Base-by-base conservation (phyloP, 2,329 filamentous ascomycete species). In the Colletotrichum sp. region DNA sequence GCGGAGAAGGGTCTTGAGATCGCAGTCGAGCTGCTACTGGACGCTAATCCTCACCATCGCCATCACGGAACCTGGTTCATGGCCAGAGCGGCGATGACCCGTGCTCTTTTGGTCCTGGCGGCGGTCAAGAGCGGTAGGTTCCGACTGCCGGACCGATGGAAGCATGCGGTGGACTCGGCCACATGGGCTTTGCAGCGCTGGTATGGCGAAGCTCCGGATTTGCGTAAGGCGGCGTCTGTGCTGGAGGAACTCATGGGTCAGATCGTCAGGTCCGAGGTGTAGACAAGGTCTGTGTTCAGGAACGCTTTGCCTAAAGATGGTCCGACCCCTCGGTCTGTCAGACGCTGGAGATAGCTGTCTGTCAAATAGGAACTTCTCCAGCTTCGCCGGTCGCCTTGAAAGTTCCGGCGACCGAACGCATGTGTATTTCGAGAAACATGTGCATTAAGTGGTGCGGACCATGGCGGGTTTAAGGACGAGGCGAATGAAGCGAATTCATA, bases 11-110 rank as follows among this genome's bases (percentile, higher is more conserved):
- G 78, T 34, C 32, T 80, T n/a, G 72, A 78, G 30, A 74, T 78
- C 16, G 80, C 78, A 64, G 73, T 78, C 10, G 77, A 76, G 16
- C 52, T 76, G 52, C 76, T 81, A 65, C 63, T 76, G 26, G 70
- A 75, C 52, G 76, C 77, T 61, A 78, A 77, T n/a, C 71, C 78
- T 26, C 79, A 76, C n/a, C 82, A 83, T 65, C 79, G 81, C 21
- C 81, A 83, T 67, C 81, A 83, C 71, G 82, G 82, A 32, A 82
- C 80, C 3, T 83, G 82, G 81, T 77, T 78, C 65, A 76, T 79
- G 59, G 73, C 77, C 55, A 69, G 80, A 67, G 72, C 76, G 58
- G 62, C 78, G 32, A 76, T 80, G 72, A 67, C 71, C 56, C 74
- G 74, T 55, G 73, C 77, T 18, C 78, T 84, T 16, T 71, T 81